A percentile compares a stretch with the other conserved stretches of the same genome.
Conservation (phyloP, 805 yeast species). For the Candida wancherniae region DNA sequence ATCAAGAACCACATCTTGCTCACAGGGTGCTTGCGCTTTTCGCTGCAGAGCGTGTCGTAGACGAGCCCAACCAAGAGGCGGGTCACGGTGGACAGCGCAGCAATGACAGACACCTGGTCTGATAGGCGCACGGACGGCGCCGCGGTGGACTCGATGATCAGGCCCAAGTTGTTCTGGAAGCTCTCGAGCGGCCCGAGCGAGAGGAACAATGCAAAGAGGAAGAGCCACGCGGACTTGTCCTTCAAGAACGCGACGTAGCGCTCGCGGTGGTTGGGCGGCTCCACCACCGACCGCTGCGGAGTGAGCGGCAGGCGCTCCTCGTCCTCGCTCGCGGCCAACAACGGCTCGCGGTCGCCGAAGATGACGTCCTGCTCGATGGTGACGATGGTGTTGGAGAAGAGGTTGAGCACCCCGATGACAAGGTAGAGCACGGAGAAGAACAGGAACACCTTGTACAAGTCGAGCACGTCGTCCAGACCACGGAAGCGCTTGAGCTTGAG, state of each 20-base stretch:
- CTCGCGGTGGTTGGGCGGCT: slow-evolving; percentile 34
- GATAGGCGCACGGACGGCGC: slow-evolving; percentile 22
- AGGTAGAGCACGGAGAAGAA: slow-evolving; percentile 52
- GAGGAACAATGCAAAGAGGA: slow-evolving; percentile 60
- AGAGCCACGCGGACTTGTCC: slow-evolving; percentile 58
- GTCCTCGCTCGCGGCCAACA: slow-evolving; percentile 7
- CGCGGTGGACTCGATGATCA: slow-evolving; percentile 48
- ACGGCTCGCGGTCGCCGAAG: slow-evolving; percentile 25
- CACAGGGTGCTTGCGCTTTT: slow-evolving; percentile 22
- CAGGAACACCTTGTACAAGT: slow-evolving; percentile 49
- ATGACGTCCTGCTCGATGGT: slow-evolving; percentile 50
- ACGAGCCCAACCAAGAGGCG: slow-evolving; percentile 63
- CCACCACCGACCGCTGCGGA: slow-evolving; percentile 30
- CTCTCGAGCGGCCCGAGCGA: slow-evolving; percentile 82
- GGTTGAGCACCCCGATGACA: slow-evolving; percentile 53
- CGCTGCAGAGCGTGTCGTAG: slow-evolving; percentile 55
- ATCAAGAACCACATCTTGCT: slow-evolving; percentile 33
- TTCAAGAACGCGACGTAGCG: slow-evolving; percentile 36
- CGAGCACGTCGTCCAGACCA: slow-evolving; percentile 28
- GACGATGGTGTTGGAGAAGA: slow-evolving; percentile 61
- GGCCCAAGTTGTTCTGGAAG: slow-evolving; percentile 78
- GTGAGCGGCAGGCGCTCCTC: slow-evolving; percentile 19
- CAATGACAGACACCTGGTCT: slow-evolving; percentile 55
- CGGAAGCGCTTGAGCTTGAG: slow-evolving; percentile 40
- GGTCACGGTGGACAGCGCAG: slow-evolving; percentile 63